A percentile compares a stretch with the other conserved stretches of the same genome.
Evolutionary conservation across 768 basidiomycete genomes (phyloP).

Genomic region (Neoboletus brunneissimus): DNA sequence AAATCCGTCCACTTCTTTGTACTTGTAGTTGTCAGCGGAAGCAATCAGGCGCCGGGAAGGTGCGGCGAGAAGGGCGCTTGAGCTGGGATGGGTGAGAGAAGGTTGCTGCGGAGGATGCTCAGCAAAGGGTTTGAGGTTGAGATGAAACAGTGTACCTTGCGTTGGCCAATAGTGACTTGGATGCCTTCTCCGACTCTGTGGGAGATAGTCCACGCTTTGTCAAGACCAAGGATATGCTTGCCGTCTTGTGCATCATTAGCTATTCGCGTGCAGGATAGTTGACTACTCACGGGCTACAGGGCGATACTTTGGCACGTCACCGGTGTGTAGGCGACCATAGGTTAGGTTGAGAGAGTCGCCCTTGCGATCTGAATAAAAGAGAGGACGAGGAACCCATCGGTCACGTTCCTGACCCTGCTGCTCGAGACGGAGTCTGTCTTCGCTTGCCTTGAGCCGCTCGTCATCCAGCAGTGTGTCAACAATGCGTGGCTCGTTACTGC

Average conservation of each 20-base stretch:
- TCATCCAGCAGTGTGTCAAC: slow-evolving; percentile 23
- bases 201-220: slow-evolving; percentile 46
- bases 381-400: slow-evolving; percentile 28
- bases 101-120: slow-evolving; percentile 36
- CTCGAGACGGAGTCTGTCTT: slow-evolving; percentile 31
- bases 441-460: slow-evolving; percentile 33
- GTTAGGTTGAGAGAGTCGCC: slow-evolving; percentile 65
- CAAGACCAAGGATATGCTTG: slow-evolving; percentile 62
- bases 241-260: slow-evolving; percentile 49
- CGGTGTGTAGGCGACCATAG: slow-evolving; percentile 62
- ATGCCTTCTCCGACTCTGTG: slow-evolving; percentile 58
- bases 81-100: slow-evolving; percentile 54
- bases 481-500: slow-evolving; percentile 12
- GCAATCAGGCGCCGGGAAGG: slow-evolving; percentile 47
- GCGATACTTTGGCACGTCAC: slow-evolving; percentile 66
- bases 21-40: slow-evolving; percentile 40
- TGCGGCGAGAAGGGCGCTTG: slow-evolving; percentile 52
- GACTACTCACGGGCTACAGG: slow-evolving; percentile 51
- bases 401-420: slow-evolving; percentile 18
- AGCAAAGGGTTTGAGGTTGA: slow-evolving; percentile 1
- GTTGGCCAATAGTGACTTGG: slow-evolving; percentile 48
- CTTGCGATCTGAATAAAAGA: slow-evolving; percentile 63
- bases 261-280: slow-evolving; percentile 22
- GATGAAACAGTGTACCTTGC: slow-evolving; percentile 37
- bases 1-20: slow-evolving; percentile 67